Evolutionary conservation across 768 basidiomycete species (phyloP).

Genomic region (Basidioascus undulatus): DNA sequence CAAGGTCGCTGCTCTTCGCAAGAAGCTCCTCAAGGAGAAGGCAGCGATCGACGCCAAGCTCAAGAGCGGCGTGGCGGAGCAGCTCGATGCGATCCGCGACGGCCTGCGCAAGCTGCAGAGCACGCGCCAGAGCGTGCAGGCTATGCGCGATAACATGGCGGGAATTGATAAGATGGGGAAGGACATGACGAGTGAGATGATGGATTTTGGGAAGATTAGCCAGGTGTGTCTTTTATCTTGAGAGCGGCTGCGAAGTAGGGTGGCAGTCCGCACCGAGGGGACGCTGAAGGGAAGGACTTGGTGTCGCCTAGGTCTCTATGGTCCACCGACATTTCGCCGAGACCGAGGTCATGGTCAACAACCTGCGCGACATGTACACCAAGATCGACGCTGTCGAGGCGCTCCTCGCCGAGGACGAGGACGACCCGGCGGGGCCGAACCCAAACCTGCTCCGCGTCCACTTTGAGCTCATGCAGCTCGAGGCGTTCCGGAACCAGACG

Average conservation of each 20-base stretch:
- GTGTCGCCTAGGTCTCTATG: slow-evolving; percentile 50
- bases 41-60: slow-evolving; percentile 75
- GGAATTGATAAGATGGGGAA: slow-evolving; percentile 48
- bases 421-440: slow-evolving; percentile 61
- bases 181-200: slow-evolving; percentile 48
- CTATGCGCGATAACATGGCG: slow-evolving; percentile 65
- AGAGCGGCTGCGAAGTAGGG: not conserved
- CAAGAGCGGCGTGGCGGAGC: slow-evolving; percentile 74
- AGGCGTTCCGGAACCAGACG: slow-evolving; percentile 79
- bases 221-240: slow-evolving; percentile 28
- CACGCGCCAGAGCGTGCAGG: slow-evolving; percentile 51
- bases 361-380: slow-evolving; percentile 72
- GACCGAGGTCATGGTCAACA: slow-evolving; percentile 85
- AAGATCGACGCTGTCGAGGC: slow-evolving; percentile 54
- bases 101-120: slow-evolving; percentile 39
- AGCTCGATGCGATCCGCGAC: slow-evolving; percentile 69
- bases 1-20: slow-evolving; percentile 67
- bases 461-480: slow-evolving; percentile 73
- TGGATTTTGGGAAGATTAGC: slow-evolving; percentile 87
- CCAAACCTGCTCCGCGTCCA: slow-evolving; percentile 75
- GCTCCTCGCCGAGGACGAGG: slow-evolving; percentile 48
- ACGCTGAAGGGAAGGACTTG: too few species aligned
- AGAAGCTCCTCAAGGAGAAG: slow-evolving; percentile 91
- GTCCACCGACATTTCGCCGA: slow-evolving; percentile 87
- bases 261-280: not conserved